Percentiles rank a stretch among this genome's conserved stretches.
Evolutionary conservation across 805 yeast species (phyloP).

Genomic region (Myxozyma neotropica): DNA sequence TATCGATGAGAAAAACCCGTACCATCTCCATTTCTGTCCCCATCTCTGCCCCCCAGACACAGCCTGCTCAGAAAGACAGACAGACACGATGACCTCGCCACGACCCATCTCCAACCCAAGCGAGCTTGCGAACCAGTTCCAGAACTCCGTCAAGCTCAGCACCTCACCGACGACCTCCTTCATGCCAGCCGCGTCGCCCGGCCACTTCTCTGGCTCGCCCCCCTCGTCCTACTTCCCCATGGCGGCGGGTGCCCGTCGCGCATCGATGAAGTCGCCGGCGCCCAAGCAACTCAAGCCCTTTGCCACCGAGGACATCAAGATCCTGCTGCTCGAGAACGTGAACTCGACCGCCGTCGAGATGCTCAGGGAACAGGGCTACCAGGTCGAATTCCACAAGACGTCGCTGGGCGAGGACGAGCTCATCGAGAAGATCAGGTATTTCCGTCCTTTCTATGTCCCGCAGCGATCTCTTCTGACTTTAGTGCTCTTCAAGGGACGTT

Average conservation of each 20-base stretch:
- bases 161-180: conserved; percentile 31
- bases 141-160: conserved; percentile 31
- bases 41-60: no score
- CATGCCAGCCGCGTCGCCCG: conserved; percentile 25
- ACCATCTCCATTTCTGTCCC: no score
- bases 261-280: conserved; percentile 27
- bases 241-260: conserved; percentile 18
- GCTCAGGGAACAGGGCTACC: conserved; percentile 89
- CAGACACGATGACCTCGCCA: conserved; percentile 31
- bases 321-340: conserved; percentile 87
- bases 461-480: neutral
- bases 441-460: neutral
- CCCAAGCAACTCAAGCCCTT: conserved; percentile 84
- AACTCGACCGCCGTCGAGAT: conserved; percentile 89
- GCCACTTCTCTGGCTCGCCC: conserved; percentile 32
- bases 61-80: no score
- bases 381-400: conserved; percentile 89
- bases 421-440: conserved; percentile 76
- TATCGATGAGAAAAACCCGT: no score
- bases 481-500: conserved; percentile 52
- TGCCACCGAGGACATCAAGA: conserved; percentile 92
- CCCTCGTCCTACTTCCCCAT: conserved; percentile 29
- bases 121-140: conserved; percentile 24
- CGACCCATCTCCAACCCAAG: conserved; percentile 15
- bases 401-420: conserved; percentile 90